Evolutionary conservation across 1,284 basidiomycete species (phyloP).

Genomic region (Caloboletus inedulis): DNA sequence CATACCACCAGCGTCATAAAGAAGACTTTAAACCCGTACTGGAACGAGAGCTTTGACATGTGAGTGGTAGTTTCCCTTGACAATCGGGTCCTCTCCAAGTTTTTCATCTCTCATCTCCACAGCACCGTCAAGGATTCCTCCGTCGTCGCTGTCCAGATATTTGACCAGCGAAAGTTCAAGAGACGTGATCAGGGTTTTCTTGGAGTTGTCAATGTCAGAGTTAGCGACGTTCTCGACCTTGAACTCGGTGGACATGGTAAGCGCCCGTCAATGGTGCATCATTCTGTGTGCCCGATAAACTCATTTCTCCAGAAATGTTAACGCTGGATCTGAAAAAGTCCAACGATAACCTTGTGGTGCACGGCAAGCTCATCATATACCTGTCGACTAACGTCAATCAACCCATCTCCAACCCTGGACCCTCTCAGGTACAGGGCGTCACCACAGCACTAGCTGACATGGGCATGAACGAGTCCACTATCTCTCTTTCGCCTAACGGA

Average conservation of each 20-base stretch:
- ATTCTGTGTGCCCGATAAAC: neutral
- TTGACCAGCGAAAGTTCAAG: constrained; percentile 97
- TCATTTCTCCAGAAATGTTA: constrained; percentile 67
- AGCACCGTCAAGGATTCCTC: constrained; percentile 89
- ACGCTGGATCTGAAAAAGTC: constrained; percentile 88
- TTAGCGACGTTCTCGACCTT: constrained; percentile 87
- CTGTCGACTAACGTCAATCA: constrained; percentile 79
- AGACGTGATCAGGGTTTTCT: constrained; percentile 93
- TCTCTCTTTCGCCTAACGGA: constrained; percentile 49
- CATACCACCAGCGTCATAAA: constrained; percentile 91
- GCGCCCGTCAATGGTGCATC: constrained; percentile 29
- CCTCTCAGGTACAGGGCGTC: constrained; percentile 56
- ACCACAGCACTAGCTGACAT: constrained; percentile 56
- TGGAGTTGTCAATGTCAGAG: constrained; percentile 89
- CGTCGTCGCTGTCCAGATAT: constrained; percentile 91
- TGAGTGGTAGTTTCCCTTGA: constrained; percentile 31
- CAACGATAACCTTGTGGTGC: constrained; percentile 84
- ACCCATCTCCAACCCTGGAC: constrained; percentile 74
- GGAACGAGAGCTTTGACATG: constrained; percentile 94
- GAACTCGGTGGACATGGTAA: constrained; percentile 86
- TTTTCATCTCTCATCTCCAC: constrained; percentile 14
- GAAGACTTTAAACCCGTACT: constrained; percentile 88
- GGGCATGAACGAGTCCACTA: constrained; percentile 52
- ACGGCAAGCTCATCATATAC: constrained; percentile 89
- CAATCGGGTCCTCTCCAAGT: neutral